Evolutionary conservation across 805 yeast species (phyloP).

Genomic region (Lachancea thermotolerans): DNA sequence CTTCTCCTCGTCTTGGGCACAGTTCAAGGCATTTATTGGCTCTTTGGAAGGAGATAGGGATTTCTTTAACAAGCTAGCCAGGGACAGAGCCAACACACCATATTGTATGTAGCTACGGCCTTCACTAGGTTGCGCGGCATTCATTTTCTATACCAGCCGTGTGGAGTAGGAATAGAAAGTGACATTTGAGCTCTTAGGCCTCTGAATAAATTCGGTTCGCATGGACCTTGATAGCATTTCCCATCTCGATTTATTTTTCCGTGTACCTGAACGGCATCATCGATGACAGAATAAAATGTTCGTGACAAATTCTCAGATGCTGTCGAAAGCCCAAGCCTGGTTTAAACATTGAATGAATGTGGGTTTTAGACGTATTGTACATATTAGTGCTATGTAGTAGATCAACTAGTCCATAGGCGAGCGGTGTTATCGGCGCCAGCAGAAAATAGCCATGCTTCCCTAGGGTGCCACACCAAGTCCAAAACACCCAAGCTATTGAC

Average conservation of each 20-base stretch:
- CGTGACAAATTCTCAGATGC: too few species aligned
- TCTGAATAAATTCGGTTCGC: not conserved
- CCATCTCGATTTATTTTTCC: not conserved
- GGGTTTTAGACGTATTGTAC: constrained; percentile 1
- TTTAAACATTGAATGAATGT: not conserved
- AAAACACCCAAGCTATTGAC: constrained; percentile 78
- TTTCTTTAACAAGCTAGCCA: not conserved
- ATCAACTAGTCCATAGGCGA: constrained; percentile 86
- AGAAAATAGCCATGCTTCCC: constrained; percentile 95
- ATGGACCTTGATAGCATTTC: too few species aligned
- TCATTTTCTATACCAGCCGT: not conserved
- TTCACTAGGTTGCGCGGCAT: not conserved
- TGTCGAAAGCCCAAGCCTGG: too few species aligned
- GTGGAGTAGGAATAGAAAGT: not conserved
- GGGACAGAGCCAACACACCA: not conserved
- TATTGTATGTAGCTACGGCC: constrained; percentile 2
- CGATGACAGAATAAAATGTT: too few species aligned
- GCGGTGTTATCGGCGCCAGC: constrained; percentile 98
- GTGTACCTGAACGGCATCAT: not conserved
- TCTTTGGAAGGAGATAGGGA: not conserved
- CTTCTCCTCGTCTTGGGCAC: not conserved
- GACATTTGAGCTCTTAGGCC: not conserved
- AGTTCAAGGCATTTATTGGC: not conserved
- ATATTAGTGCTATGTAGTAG: not conserved
- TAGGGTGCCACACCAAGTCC: constrained; percentile 90